A percentile compares a stretch with the other conserved stretches of the same genome.
phyloP scores from a whole-genome alignment of 192 early-diverging fungal genomes.

The Coemansia sp. region DNA sequence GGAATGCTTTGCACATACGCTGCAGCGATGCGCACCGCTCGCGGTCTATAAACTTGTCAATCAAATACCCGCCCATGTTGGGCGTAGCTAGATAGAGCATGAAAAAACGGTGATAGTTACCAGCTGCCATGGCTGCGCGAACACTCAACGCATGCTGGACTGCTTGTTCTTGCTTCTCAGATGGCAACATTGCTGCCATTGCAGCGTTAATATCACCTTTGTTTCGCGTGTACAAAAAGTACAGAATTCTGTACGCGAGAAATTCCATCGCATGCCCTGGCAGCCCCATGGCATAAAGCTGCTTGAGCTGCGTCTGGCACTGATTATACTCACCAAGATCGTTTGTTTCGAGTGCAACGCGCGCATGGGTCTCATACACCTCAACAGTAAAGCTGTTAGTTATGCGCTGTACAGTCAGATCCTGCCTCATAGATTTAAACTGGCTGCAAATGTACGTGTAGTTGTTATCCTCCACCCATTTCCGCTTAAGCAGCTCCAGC shows the following conservation, averaged over 20 bases:
- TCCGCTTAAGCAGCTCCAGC: conserved; percentile 70
- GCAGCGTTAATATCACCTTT: conserved; percentile 82
- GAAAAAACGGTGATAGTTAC: conserved; percentile 89
- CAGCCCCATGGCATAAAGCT: conserved; percentile 74
- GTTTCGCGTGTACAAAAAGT: conserved; percentile 85
- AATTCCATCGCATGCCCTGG: conserved; percentile 85
- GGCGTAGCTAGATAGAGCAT: conserved; percentile 72
- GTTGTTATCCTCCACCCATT: conserved; percentile 83
- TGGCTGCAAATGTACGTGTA: conserved; percentile 98
- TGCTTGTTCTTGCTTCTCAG: conserved; percentile 61
- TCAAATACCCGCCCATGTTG: conserved; percentile 85
- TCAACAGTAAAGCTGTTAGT: conserved; percentile 89
- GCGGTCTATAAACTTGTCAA: conserved; percentile 89
- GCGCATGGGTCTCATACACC: conserved; percentile 93
- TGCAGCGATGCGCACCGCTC: conserved; percentile 79
- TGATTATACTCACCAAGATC: conserved; percentile 99
- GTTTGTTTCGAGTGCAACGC: conserved; percentile 94
- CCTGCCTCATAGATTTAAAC: conserved; percentile 94
- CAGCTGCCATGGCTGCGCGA: conserved; percentile 72
- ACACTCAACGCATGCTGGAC: conserved; percentile 85
- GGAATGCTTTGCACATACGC: conserved; percentile 75
- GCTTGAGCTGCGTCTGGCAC: conserved; percentile 92
- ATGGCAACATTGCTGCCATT: conserved; percentile 68
- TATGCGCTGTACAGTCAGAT: conserved; percentile 94
- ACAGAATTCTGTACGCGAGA: conserved; percentile 89